These are phyloP conservation scores for Tuber magnatum DNA, from an alignment of 495 filamentous ascomycete species.

Conservation along the genomic window DNA sequence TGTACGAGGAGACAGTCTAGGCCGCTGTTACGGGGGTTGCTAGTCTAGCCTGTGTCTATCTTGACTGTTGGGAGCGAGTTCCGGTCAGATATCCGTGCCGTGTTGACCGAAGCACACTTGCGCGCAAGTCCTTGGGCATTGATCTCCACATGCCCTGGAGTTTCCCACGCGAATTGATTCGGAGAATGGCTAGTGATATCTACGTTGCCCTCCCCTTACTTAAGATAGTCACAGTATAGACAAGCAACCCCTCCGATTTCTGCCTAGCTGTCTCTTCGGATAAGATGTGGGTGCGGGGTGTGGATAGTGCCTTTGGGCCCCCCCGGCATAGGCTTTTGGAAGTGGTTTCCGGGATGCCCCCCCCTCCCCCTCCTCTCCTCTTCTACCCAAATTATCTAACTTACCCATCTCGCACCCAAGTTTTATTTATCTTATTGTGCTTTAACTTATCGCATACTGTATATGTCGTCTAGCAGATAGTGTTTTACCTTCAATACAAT, in stretches of 20 bases:
- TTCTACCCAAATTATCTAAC: neutral
- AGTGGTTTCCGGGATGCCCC: neutral
- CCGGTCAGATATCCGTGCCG: neutral
- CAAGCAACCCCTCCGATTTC: neutral
- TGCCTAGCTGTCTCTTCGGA: neutral
- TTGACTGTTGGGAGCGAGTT: neutral
- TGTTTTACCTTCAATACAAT: no score
- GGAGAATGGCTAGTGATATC: neutral
- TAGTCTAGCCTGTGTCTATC: neutral
- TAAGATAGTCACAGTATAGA: slow-evolving; percentile 3
- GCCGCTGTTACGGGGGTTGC: neutral
- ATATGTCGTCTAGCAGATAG: neutral
- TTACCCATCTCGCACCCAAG: neutral
- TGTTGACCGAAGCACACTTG: neutral
- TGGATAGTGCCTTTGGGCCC: neutral
- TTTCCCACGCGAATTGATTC: neutral
- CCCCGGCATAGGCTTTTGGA: neutral
- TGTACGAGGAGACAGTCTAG: neutral
- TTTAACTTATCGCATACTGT: neutral
- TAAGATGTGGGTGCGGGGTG: neutral
- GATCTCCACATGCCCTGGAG: neutral
- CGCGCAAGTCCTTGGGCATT: neutral
- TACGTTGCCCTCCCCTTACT: neutral
- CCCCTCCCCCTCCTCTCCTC: no score
- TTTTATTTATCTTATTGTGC: neutral